Evolutionary conservation across 2,329 filamentous ascomycete genomes (phyloP).

Genomic region (Aspergillus versicolor): DNA sequence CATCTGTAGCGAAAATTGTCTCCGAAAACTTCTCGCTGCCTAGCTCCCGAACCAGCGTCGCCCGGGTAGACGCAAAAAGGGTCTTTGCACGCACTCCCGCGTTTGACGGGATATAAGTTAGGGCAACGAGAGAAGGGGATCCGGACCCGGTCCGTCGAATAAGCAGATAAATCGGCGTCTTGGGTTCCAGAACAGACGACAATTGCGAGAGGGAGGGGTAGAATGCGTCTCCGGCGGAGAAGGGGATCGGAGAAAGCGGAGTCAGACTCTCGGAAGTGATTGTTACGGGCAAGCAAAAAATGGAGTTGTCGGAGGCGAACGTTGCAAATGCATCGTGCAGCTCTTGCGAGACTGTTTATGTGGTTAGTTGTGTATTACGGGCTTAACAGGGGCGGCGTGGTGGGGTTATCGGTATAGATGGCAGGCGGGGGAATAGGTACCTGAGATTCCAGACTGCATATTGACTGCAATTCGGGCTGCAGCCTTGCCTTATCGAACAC

Average conservation of each 20-base stretch:
- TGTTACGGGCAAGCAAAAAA: slow-evolving; percentile 48
- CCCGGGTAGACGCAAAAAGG: slow-evolving; percentile 63
- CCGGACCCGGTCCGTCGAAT: slow-evolving; percentile 49
- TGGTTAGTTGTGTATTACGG: background rate
- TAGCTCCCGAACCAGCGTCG: slow-evolving; percentile 60
- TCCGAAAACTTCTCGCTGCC: slow-evolving; percentile 61
- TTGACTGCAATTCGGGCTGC: slow-evolving; percentile 20
- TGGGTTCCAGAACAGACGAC: slow-evolving; percentile 52
- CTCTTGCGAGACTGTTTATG: slow-evolving; percentile 42
- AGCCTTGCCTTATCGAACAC: slow-evolving; percentile 8
- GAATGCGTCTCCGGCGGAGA: slow-evolving; percentile 45
- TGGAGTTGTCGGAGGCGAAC: slow-evolving; percentile 41
- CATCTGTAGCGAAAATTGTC: slow-evolving; percentile 59
- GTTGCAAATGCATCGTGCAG: slow-evolving; percentile 47
- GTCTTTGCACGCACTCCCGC: slow-evolving; percentile 66
- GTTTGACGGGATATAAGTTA: slow-evolving; percentile 64
- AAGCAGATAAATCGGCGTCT: slow-evolving; percentile 60
- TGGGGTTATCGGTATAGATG: background rate
- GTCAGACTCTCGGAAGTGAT: slow-evolving; percentile 46
- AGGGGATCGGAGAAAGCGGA: slow-evolving; percentile 40
- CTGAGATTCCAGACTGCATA: slow-evolving; percentile 53
- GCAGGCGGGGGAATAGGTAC: slow-evolving; percentile 25
- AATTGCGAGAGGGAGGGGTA: slow-evolving; percentile 52
- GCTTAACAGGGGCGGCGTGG: background rate
- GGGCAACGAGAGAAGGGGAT: slow-evolving; percentile 44